These are phyloP conservation scores for Porodaedalea pini DNA, from an alignment of 1,284 basidiomycete species.

Conservation along the genomic window DNA sequence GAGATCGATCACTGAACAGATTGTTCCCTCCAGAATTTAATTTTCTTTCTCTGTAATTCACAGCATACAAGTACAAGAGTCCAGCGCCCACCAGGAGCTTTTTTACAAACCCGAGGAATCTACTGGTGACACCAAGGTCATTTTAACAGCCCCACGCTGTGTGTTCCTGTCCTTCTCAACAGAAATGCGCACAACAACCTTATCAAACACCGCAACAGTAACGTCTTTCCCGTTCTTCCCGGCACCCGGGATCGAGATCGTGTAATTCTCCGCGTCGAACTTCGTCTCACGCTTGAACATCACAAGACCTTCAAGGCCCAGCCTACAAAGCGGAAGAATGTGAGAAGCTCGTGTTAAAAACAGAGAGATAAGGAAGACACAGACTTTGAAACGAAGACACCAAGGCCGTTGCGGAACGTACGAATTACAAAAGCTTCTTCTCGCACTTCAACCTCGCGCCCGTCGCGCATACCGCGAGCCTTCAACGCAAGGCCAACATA, in stretches of 20 bases:
- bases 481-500: slow-evolving; percentile 94
- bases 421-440: slow-evolving; percentile 96
- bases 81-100: too few relatives aligned
- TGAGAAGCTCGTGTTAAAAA: background rate
- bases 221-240: slow-evolving; percentile 40
- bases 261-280: slow-evolving; percentile 91
- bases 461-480: slow-evolving; percentile 50
- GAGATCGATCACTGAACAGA: background rate
- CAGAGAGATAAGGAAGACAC: slow-evolving; percentile 31
- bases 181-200: slow-evolving; percentile 83
- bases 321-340: slow-evolving; percentile 43
- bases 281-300: slow-evolving; percentile 87
- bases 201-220: slow-evolving; percentile 86
- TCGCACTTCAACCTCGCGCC: slow-evolving; percentile 42
- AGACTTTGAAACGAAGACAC: slow-evolving; percentile 93
- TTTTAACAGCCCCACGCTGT: slow-evolving; percentile 88
- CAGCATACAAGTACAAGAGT: background rate
- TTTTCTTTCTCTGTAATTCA: background rate
- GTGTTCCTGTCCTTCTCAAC: slow-evolving; percentile 96
- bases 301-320: slow-evolving; percentile 92
- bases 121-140: slow-evolving; percentile 76
- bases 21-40: too few relatives aligned
- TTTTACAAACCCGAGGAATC: slow-evolving; percentile 39
- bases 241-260: slow-evolving; percentile 60
- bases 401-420: slow-evolving; percentile 91